These are phyloP conservation scores for Hymenoscyphus fraxineus DNA, from an alignment of 2,329 filamentous ascomycete species.

Conservation along the genomic window DNA sequence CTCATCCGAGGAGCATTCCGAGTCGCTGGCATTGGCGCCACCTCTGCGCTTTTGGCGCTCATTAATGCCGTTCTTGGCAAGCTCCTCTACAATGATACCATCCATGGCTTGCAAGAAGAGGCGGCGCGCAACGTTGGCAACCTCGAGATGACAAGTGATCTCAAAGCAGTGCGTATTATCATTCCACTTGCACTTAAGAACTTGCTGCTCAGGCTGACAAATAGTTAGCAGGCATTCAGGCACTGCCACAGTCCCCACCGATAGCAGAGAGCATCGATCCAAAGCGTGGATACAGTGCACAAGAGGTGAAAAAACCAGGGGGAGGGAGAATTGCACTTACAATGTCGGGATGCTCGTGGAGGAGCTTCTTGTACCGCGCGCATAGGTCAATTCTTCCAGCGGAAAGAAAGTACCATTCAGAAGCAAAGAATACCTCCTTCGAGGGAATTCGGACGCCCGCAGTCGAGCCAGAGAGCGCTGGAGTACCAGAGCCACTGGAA, in stretches of 20 bases:
- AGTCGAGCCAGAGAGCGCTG: background rate
- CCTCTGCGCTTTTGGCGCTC: background rate
- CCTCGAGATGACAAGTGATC: conserved; percentile 10
- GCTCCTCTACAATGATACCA: conserved; percentile 20
- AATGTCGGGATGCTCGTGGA: background rate
- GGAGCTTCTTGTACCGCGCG: background rate
- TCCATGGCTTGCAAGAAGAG: conserved; percentile 17
- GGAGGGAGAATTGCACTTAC: background rate
- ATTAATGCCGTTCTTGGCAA: conserved; percentile 10
- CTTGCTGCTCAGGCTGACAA: background rate
- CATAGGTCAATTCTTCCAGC: background rate
- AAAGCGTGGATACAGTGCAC: background rate
- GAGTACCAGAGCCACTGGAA: background rate
- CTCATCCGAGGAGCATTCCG: conserved; percentile 3
- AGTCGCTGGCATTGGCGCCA: background rate
- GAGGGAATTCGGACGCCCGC: background rate
- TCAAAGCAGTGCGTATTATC: conserved; percentile 12
- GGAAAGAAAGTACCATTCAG: background rate
- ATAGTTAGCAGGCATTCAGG: background rate
- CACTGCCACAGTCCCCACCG: background rate
- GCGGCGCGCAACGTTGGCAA: conserved; percentile 9
- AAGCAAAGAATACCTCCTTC: background rate
- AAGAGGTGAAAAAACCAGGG: background rate
- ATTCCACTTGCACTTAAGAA: background rate
- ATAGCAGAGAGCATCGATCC: background rate